phyloP scores from a whole-genome alignment of 2,329 filamentous ascomycete species.

The Emergomyces pasteurianus region DNA sequence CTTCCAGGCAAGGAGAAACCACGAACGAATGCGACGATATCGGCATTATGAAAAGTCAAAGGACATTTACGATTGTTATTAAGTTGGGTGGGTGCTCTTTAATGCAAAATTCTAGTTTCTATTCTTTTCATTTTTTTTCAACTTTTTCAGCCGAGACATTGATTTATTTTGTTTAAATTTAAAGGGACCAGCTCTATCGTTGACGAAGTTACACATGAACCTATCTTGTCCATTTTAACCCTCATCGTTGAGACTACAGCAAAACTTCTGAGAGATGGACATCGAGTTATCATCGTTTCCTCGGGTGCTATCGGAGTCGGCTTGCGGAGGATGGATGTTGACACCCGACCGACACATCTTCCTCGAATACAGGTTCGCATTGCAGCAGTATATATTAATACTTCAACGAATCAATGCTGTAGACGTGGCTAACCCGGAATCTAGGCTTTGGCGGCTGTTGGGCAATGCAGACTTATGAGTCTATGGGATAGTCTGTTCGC shows the following conservation, averaged over 20 bases:
- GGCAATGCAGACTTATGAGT: conserved; percentile 87
- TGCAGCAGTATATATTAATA: neutral
- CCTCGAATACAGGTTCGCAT: conserved; percentile 62
- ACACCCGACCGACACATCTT: conserved; percentile 78
- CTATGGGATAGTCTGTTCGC: conserved; percentile 90
- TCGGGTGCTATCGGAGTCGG: conserved; percentile 95
- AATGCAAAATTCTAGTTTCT: neutral
- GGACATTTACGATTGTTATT: conserved; percentile 66
- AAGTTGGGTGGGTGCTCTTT: conserved; percentile 56
- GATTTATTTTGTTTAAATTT: conserved; percentile 10
- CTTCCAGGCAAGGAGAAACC: neutral
- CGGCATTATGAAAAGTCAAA: conserved; percentile 50
- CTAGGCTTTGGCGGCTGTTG: conserved; percentile 82
- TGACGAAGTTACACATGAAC: conserved; percentile 88
- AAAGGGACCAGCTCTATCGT: conserved; percentile 97
- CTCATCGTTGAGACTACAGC: conserved; percentile 91
- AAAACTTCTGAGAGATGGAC: conserved; percentile 76
- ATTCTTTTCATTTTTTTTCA: conserved; percentile 2
- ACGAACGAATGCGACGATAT: neutral
- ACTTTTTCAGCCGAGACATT: conserved; percentile 1
- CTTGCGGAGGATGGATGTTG: conserved; percentile 76
- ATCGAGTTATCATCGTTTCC: conserved; percentile 90
- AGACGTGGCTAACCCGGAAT: conserved; percentile 5
- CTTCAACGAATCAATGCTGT: neutral
- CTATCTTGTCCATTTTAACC: conserved; percentile 77